Evolutionary conservation across 2,329 filamentous ascomycete species (phyloP), one percentile per base, ranked within the genome.

Genomic region (Cercospora nicotianae): DNA sequence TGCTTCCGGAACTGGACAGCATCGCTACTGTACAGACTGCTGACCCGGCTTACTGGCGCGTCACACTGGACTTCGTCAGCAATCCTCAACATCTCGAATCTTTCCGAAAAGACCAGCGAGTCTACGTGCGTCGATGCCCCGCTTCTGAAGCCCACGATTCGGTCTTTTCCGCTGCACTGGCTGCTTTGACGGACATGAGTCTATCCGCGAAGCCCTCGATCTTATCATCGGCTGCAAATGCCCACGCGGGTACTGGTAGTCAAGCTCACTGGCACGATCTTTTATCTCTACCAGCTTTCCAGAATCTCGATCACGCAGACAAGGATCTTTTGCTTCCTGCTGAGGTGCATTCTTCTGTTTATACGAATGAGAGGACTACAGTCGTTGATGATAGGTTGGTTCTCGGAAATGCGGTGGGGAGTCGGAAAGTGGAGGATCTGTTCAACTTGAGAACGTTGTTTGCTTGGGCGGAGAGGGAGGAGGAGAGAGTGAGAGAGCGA

Each of bases 1-100:
- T 90, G 1, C 80, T 90, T 0, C 85, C 91, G 0, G 89, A 91
- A 10, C 81, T 93, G 0, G 83, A 86, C 55, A 86, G 87, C 51
- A 87, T 94, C 61, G 77, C 82, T 1, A 84, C 82, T 26, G 82
- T 94, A 18, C 89, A 87, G 1, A 89, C 89, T 2, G 84, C 84
- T 5, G 85, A 88, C 1, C 85, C 88, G 3, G 83, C 88, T 4
- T 94, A 92, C 81, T 97, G 94, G 94, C 90, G 92, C 51, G 85
- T 96, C 2, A 88, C 89, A 5, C 83, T 97, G 3, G 89, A 95
- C 76, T 93, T 97, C 70, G 82, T 81, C 3, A 81, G 84, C 60
- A 88, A 91, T 66, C 82, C 89, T 0, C 79, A 83, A 0, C 86
- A 95, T 60, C 82, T 87, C 4, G 79, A 84, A 0, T 87, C 89